Conservation (phyloP, 1,284 basidiomycete species). For the Rhodotorula mucilaginosa region DNA sequence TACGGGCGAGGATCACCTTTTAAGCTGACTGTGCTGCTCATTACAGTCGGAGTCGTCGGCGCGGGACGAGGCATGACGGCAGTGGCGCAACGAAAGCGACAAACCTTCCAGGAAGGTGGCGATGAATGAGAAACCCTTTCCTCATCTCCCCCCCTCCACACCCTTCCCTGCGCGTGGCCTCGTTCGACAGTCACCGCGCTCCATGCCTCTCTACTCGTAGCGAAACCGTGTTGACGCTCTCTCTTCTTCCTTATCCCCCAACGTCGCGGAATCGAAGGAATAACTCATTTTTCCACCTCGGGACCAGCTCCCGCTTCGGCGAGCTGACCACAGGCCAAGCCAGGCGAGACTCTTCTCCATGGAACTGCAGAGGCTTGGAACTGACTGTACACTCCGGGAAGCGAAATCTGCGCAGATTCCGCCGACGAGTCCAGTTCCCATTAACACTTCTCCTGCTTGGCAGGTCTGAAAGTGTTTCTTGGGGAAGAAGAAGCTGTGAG, state of each 20-base stretch:
- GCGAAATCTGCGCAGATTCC: too few relatives aligned
- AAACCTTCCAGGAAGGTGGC: conserved; percentile 27
- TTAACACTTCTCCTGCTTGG: too few relatives aligned
- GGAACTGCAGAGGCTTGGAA: too few relatives aligned
- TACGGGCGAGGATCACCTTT: conserved; percentile 17
- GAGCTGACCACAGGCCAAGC: background rate
- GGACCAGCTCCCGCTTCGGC: background rate
- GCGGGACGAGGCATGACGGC: conserved; percentile 91
- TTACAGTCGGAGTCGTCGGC: conserved; percentile 83
- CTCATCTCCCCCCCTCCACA: background rate
- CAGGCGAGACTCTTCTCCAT: too few relatives aligned
- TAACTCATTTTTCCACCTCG: background rate
- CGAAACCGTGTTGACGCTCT: background rate
- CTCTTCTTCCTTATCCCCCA: background rate
- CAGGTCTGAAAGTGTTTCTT: too few relatives aligned
- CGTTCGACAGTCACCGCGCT: background rate
- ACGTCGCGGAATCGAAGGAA: background rate
- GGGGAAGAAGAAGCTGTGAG: too few relatives aligned
- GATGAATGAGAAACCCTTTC: conserved; percentile 15
- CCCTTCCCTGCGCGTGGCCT: background rate
- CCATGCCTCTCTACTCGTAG: background rate
- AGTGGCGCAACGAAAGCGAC: conserved; percentile 50
- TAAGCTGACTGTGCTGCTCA: conserved; percentile 24
- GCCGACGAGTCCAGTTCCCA: too few relatives aligned
- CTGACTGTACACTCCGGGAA: too few relatives aligned